Evolutionary conservation across 768 basidiomycete species (phyloP), one percentile per base, ranked within the genome.

Genomic region (Suillus placidus): DNA sequence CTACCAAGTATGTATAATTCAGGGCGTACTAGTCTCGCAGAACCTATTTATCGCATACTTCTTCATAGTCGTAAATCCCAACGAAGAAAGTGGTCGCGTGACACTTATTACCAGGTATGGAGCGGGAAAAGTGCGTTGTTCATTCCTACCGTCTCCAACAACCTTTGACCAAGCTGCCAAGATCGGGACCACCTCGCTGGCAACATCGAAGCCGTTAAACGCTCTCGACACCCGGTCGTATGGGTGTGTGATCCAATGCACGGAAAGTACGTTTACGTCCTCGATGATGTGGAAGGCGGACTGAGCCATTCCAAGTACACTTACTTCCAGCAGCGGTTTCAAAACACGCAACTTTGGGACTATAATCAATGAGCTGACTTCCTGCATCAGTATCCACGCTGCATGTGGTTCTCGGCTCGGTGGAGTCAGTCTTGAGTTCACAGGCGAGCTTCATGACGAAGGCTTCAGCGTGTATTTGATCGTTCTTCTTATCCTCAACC

Each of bases 191-290:
- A 88, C 71, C 88, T 99, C 9, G 83, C 94, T 0, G 83, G 77
- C 0, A 96, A 99, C 74, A 96, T 99, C 74, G 75, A 77, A 14
- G 90, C 88, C 9, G 96, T 99, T 18, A 88, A 92, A 72, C 68
- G 78, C 60, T 90, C 94, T 2, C 87, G 85, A 0, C 95, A 99
- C 74, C 92, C 92, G 1, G 95, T 97, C 3, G 87, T 89, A 10
- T 99, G 96, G 95, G 85, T 96, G 60, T 96, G 93, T 72, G 97
- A 99, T 78, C 95, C 96, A 2, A 99, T 99, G 97, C 97, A 99
- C 71, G 97, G 96, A 80, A 97, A 98, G 94, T 95, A 73, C 71
- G 92, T 84, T 5, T n/a, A 37, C n/a, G 38, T 66, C 56, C 61
- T 51, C 38, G 54, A 49, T 60, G 37, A 38, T 67, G 34, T 34